These are phyloP conservation scores for Scheffersomyces insectosa DNA, from an alignment of 1,139 yeast genomes.

Conservation along the genomic window DNA sequence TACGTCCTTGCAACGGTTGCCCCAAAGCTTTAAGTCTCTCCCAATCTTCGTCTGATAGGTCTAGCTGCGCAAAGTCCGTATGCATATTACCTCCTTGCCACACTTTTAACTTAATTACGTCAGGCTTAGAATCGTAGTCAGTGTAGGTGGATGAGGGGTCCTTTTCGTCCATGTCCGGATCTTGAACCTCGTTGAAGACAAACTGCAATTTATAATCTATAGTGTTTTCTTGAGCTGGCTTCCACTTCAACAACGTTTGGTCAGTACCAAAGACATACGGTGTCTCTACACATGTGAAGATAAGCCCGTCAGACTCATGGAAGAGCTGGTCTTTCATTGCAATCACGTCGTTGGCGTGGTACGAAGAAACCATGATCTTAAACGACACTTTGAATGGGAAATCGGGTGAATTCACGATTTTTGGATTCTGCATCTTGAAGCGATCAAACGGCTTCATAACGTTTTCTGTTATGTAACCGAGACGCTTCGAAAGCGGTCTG, in stretches of 20 bases:
- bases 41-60: conserved; percentile 78
- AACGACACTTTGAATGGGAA: conserved; percentile 85
- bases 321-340: conserved; percentile 70
- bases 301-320: conserved; percentile 91
- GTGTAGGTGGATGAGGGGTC: conserved; percentile 75
- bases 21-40: conserved; percentile 62
- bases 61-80: conserved; percentile 64
- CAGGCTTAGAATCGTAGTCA: conserved; percentile 83
- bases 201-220: conserved; percentile 80
- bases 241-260: conserved; percentile 84
- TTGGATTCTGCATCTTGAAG: conserved; percentile 68
- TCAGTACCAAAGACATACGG: conserved; percentile 92
- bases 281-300: conserved; percentile 86
- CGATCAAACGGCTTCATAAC: conserved; percentile 81
- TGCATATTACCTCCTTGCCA: conserved; percentile 80
- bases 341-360: conserved; percentile 76
- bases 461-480: conserved; percentile 83
- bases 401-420: conserved; percentile 60
- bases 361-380: conserved; percentile 85
- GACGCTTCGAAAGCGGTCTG: conserved; percentile 72
- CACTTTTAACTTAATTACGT: conserved; percentile 55
- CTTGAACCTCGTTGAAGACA: conserved; percentile 65
- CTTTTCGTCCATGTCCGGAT: conserved; percentile 66
- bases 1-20: conserved; percentile 88
- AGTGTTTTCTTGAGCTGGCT: conserved; percentile 93